These are phyloP conservation scores for Epithele typhae DNA, from an alignment of 768 basidiomycete genomes.

Conservation along the genomic window DNA sequence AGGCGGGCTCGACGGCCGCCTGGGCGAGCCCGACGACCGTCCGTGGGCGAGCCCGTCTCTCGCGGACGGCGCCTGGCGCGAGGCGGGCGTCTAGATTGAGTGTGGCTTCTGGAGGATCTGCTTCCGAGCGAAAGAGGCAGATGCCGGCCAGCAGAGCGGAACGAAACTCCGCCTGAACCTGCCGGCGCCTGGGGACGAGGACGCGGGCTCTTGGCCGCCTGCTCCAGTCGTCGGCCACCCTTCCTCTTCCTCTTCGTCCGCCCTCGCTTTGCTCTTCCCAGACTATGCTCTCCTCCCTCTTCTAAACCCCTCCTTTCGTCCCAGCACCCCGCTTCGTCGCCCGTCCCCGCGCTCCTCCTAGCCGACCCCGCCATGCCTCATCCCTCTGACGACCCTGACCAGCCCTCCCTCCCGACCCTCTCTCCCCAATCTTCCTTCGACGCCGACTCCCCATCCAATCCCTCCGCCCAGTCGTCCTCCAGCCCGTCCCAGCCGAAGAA, in stretches of 20 bases:
- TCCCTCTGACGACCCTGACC: conserved; percentile 6
- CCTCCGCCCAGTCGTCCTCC: neutral
- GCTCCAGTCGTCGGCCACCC: neutral
- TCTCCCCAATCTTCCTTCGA: conserved; percentile 1
- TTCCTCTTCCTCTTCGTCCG: neutral
- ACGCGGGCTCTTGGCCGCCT: neutral
- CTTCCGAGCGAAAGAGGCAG: conserved; percentile 2
- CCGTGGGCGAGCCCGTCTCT: too few species aligned
- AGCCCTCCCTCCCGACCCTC: neutral
- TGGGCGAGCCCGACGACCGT: too few species aligned
- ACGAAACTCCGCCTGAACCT: neutral
- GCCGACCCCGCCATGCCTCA: conserved; percentile 3
- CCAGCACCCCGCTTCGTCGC: too few species aligned
- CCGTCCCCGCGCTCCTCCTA: conserved; percentile 4
- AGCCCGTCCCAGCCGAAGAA: conserved; percentile 18
- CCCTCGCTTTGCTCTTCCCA: neutral
- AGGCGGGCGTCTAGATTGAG: conserved; percentile 15
- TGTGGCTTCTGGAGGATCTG: conserved; percentile 3
- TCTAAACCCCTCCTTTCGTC: neutral
- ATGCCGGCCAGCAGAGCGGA: neutral
- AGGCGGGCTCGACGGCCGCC: too few species aligned
- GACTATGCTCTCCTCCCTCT: neutral
- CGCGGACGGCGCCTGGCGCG: too few species aligned
- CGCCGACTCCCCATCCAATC: neutral
- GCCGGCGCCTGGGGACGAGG: neutral